A percentile compares a stretch with the other conserved stretches of the same genome.
Evolutionary conservation across 1,284 basidiomycete genomes (phyloP).

Genomic region (Dichomitus squalens): DNA sequence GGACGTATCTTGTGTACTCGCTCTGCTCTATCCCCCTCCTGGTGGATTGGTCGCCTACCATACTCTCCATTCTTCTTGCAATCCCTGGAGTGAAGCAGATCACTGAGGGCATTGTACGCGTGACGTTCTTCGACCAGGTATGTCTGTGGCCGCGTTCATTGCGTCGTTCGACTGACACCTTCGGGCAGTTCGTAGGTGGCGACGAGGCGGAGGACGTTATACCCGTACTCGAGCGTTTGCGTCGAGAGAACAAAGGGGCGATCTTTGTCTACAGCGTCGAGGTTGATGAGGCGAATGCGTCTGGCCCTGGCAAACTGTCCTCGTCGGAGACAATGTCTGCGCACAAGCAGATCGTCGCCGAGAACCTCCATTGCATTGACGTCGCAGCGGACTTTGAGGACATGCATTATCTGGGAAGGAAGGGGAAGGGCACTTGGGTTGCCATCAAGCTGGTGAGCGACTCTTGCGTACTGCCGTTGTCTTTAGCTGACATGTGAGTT

Average conservation of each 20-base stretch:
- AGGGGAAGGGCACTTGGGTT: constrained; percentile 61
- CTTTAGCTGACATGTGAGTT: not conserved
- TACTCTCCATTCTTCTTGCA: constrained; percentile 62
- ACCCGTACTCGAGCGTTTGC: constrained; percentile 66
- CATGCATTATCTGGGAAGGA: constrained; percentile 36
- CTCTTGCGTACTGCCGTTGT: not conserved
- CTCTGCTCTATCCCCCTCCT: constrained; percentile 78
- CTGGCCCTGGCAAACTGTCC: constrained; percentile 28
- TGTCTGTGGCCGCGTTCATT: constrained; percentile 18
- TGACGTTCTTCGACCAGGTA: constrained; percentile 87
- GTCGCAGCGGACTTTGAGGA: constrained; percentile 83
- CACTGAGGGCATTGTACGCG: constrained; percentile 72
- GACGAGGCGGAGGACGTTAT: constrained; percentile 77
- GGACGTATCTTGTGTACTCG: constrained; percentile 82
- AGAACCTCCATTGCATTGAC: constrained; percentile 76
- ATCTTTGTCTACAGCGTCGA: constrained; percentile 90
- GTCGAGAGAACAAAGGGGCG: constrained; percentile 71
- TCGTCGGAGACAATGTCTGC: constrained; percentile 24
- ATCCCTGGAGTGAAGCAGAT: constrained; percentile 71
- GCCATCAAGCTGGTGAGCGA: constrained; percentile 72
- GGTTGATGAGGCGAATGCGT: constrained; percentile 64
- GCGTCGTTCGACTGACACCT: not conserved
- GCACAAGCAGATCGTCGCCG: constrained; percentile 66
- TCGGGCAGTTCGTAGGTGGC: constrained; percentile 83
- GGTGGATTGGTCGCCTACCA: constrained; percentile 77